Percentiles rank a stretch among this genome's conserved stretches.
These are phyloP conservation scores for Tulasnella sp. DNA, from an alignment of 768 basidiomycete species.

Conservation along the genomic window DNA sequence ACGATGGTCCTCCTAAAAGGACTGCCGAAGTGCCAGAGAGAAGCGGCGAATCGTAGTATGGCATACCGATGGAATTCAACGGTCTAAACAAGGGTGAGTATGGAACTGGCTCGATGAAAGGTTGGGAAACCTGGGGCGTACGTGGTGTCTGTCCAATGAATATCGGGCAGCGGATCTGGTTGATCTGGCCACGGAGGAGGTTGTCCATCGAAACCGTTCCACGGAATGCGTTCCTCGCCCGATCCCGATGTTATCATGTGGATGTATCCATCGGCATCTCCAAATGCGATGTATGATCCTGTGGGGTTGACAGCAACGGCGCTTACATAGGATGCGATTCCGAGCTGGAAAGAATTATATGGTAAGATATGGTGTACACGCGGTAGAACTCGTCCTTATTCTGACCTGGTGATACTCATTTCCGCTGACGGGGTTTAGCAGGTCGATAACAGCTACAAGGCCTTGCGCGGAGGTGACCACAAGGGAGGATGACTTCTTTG, in stretches of 20 bases:
- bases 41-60: constrained; percentile 60
- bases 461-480: constrained; percentile 70
- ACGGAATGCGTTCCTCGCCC: constrained; percentile 40
- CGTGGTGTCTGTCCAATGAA: constrained; percentile 78
- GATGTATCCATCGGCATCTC: constrained; percentile 72
- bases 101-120: neutral
- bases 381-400: neutral
- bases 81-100: constrained; percentile 40
- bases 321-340: constrained; percentile 52
- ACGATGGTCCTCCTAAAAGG: constrained; percentile 27
- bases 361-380: neutral
- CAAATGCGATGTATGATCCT: constrained; percentile 86
- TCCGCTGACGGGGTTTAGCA: constrained; percentile 48
- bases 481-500: constrained; percentile 60
- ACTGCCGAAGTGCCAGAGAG: constrained; percentile 48
- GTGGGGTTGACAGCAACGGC: constrained; percentile 73
- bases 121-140: constrained; percentile 28
- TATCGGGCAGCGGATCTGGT: constrained; percentile 50
- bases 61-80: constrained; percentile 78
- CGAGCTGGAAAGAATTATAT: constrained; percentile 15
- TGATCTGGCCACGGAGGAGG: constrained; percentile 75
- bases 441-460: constrained; percentile 74
- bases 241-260: constrained; percentile 67
- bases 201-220: constrained; percentile 84
- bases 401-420: constrained; percentile 72